Evolutionary conservation across 2,329 filamentous ascomycete species (phyloP).

Genomic region (Tolypocladium ovalisporum): DNA sequence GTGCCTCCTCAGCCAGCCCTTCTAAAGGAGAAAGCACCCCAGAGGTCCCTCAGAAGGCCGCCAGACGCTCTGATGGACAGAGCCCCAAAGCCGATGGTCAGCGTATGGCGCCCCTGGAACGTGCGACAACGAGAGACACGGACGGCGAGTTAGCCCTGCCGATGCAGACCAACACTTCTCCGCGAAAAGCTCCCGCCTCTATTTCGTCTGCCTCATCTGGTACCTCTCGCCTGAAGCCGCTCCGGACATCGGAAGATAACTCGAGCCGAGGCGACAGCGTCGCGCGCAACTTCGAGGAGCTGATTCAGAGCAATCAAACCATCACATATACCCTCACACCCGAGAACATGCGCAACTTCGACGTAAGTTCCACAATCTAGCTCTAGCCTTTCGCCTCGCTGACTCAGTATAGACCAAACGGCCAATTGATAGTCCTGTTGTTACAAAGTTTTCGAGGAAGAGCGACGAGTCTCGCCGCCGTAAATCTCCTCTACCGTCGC

Average conservation of each 20-base stretch:
- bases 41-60: constrained; percentile 21
- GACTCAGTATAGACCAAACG: constrained; percentile 22
- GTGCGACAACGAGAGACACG: constrained; percentile 20
- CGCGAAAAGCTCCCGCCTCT: constrained; percentile 32
- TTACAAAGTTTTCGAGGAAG: constrained; percentile 29
- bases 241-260: constrained; percentile 49
- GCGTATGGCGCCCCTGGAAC: constrained; percentile 28
- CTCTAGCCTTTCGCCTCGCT: not conserved
- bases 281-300: constrained; percentile 61
- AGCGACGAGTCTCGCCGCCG: constrained; percentile 33
- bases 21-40: constrained; percentile 19
- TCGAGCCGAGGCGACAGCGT: constrained; percentile 43
- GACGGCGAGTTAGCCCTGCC: constrained; percentile 18
- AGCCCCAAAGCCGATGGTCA: constrained; percentile 19
- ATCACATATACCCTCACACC: constrained; percentile 76
- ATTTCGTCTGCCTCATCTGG: constrained; percentile 40
- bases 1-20: constrained; percentile 15
- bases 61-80: constrained; percentile 13
- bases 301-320: constrained; percentile 74
- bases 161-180: constrained; percentile 11
- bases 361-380: constrained; percentile 37
- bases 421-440: constrained; percentile 30
- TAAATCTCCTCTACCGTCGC: constrained; percentile 38
- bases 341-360: constrained; percentile 65
- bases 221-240: constrained; percentile 38